These are phyloP conservation scores for Geotrichum citri-aurantii DNA, from an alignment of 1,139 yeast species.

Conservation along the genomic window DNA sequence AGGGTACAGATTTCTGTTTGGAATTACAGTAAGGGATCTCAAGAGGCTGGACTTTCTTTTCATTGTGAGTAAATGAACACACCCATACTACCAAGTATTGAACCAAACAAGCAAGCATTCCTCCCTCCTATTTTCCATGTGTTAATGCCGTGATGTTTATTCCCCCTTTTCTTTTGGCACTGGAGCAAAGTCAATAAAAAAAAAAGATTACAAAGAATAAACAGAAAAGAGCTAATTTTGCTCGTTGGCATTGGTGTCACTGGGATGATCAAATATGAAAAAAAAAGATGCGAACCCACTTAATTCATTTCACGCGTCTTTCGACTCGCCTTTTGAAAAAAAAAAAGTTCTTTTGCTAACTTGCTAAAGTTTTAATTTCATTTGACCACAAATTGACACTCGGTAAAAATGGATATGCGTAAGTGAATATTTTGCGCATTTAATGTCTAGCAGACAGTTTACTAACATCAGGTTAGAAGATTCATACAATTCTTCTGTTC, in stretches of 20 bases:
- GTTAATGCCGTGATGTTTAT: neutral
- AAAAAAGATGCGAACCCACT: neutral
- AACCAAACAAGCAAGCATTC: neutral
- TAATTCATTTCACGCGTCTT: neutral
- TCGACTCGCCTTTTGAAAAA: neutral
- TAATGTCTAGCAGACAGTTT: neutral
- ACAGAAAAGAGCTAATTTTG: neutral
- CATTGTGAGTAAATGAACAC: neutral
- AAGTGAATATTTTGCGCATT: neutral
- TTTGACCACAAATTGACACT: neutral
- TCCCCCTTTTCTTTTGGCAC: too few species aligned
- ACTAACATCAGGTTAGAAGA: conserved; percentile 2
- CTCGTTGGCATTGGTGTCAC: neutral
- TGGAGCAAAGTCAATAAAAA: neutral
- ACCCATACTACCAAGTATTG: neutral
- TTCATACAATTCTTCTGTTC: neutral
- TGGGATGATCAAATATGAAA: neutral
- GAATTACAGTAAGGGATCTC: neutral
- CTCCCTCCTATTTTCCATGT: neutral
- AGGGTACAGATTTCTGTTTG: neutral
- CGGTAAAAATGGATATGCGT: conserved; percentile 5
- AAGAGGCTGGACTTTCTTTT: neutral
- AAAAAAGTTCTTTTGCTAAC: neutral
- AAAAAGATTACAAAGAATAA: too few species aligned
- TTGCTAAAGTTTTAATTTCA: neutral